phyloP scores from a whole-genome alignment of 2,329 filamentous ascomycete genomes.

The Ophiocordyceps camponoti-leonardi region DNA sequence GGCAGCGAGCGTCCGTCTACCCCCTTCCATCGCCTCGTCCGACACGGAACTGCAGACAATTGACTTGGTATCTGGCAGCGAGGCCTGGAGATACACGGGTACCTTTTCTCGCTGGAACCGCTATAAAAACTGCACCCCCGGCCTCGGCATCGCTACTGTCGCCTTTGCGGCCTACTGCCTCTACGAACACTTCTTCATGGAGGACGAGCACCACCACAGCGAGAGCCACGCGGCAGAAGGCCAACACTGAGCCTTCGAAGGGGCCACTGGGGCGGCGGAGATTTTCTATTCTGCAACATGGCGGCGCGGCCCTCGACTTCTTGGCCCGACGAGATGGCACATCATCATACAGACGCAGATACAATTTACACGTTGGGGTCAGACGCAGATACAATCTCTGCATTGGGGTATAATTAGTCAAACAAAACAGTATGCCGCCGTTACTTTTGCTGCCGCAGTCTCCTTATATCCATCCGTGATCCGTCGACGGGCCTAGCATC shows the following conservation, averaged over 20 bases:
- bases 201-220: slow-evolving; percentile 48
- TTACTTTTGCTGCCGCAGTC: neutral
- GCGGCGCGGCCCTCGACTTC: too few relatives aligned
- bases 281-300: too few relatives aligned
- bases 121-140: slow-evolving; percentile 74
- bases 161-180: slow-evolving; percentile 81
- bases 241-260: slow-evolving; percentile 6
- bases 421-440: neutral
- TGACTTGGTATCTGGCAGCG: slow-evolving; percentile 34
- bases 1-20: slow-evolving; percentile 48
- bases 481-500: neutral
- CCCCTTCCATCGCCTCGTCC: neutral
- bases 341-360: neutral
- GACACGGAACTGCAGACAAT: too few relatives aligned
- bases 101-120: slow-evolving; percentile 79
- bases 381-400: too few relatives aligned
- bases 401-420: slow-evolving; percentile 1
- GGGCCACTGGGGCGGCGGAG: neutral
- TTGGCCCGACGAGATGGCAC: neutral
- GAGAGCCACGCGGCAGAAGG: slow-evolving; percentile 18
- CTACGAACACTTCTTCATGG: slow-evolving; percentile 76
- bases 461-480: neutral
- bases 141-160: slow-evolving; percentile 79
- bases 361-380: too few relatives aligned
- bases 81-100: slow-evolving; percentile 87